Percentiles rank a stretch among this genome's conserved stretches.
Conservation (phyloP, 1,284 basidiomycete species). For the Cutaneotrichosporon sp. region DNA sequence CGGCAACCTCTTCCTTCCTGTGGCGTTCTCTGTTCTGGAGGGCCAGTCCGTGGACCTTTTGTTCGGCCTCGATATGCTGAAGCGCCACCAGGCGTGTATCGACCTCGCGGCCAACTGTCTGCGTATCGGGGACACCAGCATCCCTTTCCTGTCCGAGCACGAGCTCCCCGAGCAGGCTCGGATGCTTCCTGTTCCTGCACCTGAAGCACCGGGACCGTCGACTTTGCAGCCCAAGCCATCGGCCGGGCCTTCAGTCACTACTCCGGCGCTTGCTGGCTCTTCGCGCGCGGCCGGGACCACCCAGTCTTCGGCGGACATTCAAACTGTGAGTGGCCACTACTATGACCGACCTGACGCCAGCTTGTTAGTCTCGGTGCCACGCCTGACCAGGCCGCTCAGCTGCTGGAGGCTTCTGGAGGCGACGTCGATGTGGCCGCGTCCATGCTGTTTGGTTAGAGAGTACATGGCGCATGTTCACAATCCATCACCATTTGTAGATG, state of each 20-base stretch:
- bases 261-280: neutral
- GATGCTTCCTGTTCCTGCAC: neutral
- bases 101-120: slow-evolving; percentile 85
- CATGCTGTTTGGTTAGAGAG: slow-evolving; percentile 63
- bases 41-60: slow-evolving; percentile 88
- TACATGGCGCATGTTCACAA: neutral
- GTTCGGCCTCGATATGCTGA: slow-evolving; percentile 97
- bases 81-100: slow-evolving; percentile 92
- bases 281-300: neutral
- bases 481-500: neutral
- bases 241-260: neutral
- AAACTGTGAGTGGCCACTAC: slow-evolving; percentile 30
- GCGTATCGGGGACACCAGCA: slow-evolving; percentile 80
- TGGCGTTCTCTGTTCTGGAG: slow-evolving; percentile 95
- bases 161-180: slow-evolving; percentile 79
- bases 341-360: slow-evolving; percentile 20
- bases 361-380: slow-evolving; percentile 63
- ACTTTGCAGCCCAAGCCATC: neutral
- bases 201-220: neutral
- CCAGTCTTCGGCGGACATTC: slow-evolving; percentile 25
- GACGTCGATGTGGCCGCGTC: slow-evolving; percentile 87
- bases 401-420: slow-evolving; percentile 75
- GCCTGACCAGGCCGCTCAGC: slow-evolving; percentile 70
- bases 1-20: slow-evolving; percentile 76
- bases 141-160: slow-evolving; percentile 88